phyloP scores from a whole-genome alignment of 164 flowering plant genomes.

The Kingdonia uniflora region DNA sequence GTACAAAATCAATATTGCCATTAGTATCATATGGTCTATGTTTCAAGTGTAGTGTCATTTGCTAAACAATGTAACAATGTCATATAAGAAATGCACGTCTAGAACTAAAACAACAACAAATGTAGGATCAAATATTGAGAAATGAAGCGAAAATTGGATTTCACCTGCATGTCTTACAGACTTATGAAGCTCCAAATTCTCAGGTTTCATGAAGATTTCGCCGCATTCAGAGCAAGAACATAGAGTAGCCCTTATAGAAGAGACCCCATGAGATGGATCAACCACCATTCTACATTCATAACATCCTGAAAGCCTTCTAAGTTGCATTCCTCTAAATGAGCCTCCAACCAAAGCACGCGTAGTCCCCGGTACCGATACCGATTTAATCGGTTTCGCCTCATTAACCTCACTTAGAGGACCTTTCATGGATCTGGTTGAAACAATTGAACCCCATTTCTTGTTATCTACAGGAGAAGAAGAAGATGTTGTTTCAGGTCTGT shows the following conservation, averaged over 20 bases:
- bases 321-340: conserved; percentile 58
- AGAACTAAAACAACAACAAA: background rate
- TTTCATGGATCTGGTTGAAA: conserved; percentile 39
- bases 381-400: conserved; percentile 20
- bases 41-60: too few relatives aligned
- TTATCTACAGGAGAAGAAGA: conserved; percentile 38
- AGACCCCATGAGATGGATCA: conserved; percentile 65
- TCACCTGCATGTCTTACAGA: conserved; percentile 88
- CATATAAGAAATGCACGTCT: background rate
- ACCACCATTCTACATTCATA: conserved; percentile 87
- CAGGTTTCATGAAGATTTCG: conserved; percentile 68
- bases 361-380: conserved; percentile 11
- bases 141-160: background rate
- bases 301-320: conserved; percentile 75
- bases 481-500: conserved; percentile 47
- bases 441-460: conserved; percentile 33
- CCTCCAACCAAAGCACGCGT: conserved; percentile 24
- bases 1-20: too few relatives aligned
- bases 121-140: background rate
- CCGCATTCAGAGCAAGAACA: conserved; percentile 75
- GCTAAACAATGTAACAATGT: background rate
- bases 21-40: background rate
- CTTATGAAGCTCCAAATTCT: conserved; percentile 74
- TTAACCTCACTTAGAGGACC: conserved; percentile 30
- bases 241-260: conserved; percentile 49